phyloP scores from a whole-genome alignment of 805 yeast genomes.

The Cyberlindnera mississippiensis region DNA sequence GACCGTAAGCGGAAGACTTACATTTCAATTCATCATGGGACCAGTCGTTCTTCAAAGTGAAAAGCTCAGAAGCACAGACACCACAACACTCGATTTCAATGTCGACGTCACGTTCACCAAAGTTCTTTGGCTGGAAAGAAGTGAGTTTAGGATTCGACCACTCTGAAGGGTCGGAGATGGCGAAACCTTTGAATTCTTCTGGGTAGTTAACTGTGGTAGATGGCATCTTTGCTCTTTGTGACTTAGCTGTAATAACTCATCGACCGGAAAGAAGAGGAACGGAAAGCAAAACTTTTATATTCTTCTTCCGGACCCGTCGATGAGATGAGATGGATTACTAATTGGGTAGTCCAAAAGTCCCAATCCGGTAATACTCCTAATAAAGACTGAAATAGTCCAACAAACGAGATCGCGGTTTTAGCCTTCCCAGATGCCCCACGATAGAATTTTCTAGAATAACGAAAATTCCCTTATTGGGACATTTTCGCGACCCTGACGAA shows the following conservation, averaged over 20 bases:
- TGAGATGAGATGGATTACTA: too few relatives aligned
- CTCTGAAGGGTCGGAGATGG: slow-evolving; percentile 43
- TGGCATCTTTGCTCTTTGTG: too few relatives aligned
- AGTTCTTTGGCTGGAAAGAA: slow-evolving; percentile 44
- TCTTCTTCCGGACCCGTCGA: too few relatives aligned
- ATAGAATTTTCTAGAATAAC: slow-evolving; percentile 22
- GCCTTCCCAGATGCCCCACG: background rate
- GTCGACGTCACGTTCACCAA: slow-evolving; percentile 45
- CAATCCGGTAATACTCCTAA: too few relatives aligned
- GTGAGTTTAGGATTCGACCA: slow-evolving; percentile 55
- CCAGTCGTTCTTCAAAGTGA: slow-evolving; percentile 52
- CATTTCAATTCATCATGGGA: slow-evolving; percentile 26
- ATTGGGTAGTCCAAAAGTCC: too few relatives aligned
- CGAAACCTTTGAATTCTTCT: slow-evolving; percentile 58
- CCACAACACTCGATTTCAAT: slow-evolving; percentile 60
- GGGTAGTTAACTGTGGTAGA: slow-evolving; percentile 37
- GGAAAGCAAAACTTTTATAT: too few relatives aligned
- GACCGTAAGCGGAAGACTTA: slow-evolving; percentile 26
- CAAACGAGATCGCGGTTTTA: background rate
- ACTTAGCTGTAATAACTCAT: too few relatives aligned
- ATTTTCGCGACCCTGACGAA: slow-evolving; percentile 5
- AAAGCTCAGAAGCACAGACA: slow-evolving; percentile 62
- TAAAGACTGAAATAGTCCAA: too few relatives aligned
- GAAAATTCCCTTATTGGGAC: slow-evolving; percentile 10
- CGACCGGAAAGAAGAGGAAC: too few relatives aligned